Base-by-base conservation (phyloP, 345 rosid species). In the Aquilaria malaccensis region DNA sequence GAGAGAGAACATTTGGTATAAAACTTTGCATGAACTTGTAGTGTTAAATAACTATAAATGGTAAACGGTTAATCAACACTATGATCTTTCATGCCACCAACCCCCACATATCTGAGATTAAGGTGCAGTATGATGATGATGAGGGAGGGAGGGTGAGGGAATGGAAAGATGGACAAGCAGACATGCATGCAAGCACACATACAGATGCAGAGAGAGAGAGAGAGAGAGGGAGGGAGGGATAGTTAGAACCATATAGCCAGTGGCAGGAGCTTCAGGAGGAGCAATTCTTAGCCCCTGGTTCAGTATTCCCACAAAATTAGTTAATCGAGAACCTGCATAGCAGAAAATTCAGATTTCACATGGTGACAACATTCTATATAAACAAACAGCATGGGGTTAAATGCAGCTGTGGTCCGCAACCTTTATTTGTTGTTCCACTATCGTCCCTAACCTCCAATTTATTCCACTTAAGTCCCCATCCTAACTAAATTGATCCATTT, bases 211-310 rank as follows among this genome's bases (percentile, higher is more conserved):
- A 14, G 41, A 11, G 11, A 10, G 56, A 10, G 60, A 11, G 33
- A 7, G 53, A 7, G 62, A 12, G 52, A 52, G 6, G 52, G 12
- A 63, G 62, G 11, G 62, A 37, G 5, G 43, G 61, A 60, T 61
- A 63, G 75, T 68, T 67, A 75, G 73, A 68, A 94, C 97, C 96
- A 94, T 94, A 80, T 94, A 94, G 59, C 99, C 96, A 63, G 97
- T 94, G 50, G 97, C 89, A 33, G 99, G 99, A 72, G 96, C 97
- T 86, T 94, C 99, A 7, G 96, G 95, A 68, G 99, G 99, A 53
- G 96, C 99, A 72, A 94, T 90, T 80, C 99, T 82, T 59, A 94
- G 85, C 32, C 97, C 99, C 81, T 90, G 96, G 79, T 83, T 88
- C 65, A 94, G 86, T 75, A 94, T 94, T 62, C 99, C 99, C 30